These are phyloP conservation scores for Cladophialophora exuberans DNA, from an alignment of 2,329 filamentous ascomycete genomes.

Conservation along the genomic window DNA sequence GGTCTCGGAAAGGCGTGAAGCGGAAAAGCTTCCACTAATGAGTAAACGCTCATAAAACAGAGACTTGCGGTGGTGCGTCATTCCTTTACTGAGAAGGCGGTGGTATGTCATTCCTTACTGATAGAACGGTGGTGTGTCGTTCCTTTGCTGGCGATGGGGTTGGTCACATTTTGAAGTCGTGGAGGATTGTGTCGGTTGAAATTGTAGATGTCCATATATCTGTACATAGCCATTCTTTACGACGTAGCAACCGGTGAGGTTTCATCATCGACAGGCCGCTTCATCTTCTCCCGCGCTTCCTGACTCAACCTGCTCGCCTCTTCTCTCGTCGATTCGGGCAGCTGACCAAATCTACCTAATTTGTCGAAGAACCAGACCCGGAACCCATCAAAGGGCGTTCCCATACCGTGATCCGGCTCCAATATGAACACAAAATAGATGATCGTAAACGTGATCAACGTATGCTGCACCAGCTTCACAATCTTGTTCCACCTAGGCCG, in stretches of 20 bases:
- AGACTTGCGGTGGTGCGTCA: background rate
- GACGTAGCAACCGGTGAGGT: slow-evolving; percentile 12
- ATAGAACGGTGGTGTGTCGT: too few relatives aligned
- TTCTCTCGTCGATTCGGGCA: slow-evolving; percentile 23
- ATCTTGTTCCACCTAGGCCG: slow-evolving; percentile 61
- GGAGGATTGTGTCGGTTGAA: too few relatives aligned
- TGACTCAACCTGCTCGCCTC: slow-evolving; percentile 27
- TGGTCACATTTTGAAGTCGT: too few relatives aligned
- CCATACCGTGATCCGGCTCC: slow-evolving; percentile 26
- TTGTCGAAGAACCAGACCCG: slow-evolving; percentile 31
- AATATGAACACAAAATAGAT: slow-evolving; percentile 33
- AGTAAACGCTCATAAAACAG: too few relatives aligned
- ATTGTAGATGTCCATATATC: background rate
- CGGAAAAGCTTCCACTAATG: too few relatives aligned
- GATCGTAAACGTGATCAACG: slow-evolving; percentile 43
- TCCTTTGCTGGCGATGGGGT: too few relatives aligned
- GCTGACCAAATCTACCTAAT: slow-evolving; percentile 20
- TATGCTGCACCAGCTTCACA: slow-evolving; percentile 62
- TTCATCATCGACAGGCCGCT: background rate
- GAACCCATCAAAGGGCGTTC: slow-evolving; percentile 32
- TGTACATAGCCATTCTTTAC: background rate
- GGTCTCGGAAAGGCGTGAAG: slow-evolving; percentile 55
- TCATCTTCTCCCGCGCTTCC: slow-evolving; percentile 25
- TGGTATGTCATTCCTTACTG: too few relatives aligned
- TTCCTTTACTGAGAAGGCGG: too few relatives aligned